Evolutionary conservation across 352 stramenopile genomes (phyloP), one percentile per base, ranked within the genome.

Genomic region (Phytopythium vexans): DNA sequence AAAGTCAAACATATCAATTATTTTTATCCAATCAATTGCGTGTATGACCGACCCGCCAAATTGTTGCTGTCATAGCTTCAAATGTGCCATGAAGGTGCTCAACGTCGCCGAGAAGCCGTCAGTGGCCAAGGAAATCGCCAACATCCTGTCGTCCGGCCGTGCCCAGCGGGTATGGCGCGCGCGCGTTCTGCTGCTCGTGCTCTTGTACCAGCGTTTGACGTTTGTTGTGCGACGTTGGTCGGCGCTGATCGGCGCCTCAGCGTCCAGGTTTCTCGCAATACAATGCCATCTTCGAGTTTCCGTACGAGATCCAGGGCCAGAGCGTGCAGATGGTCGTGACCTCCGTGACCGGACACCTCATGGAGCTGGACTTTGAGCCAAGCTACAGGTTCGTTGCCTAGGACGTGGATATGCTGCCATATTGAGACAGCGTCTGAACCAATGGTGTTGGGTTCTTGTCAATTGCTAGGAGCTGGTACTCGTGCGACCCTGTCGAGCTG

Each of bases 31-130:
- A 71, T 67, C 36, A 37, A 8, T 11, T 21, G 1, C 36, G 36
- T 16, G 6, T 8, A 37, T 45, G 15, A 60, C 49, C 21, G 10
- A 1, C 3, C 21, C 14, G 10, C 21, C 12, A n/a, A 10, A 21
- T 61, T 67, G 56, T 65, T 59, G 54, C 62, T 49, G 52, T 49
- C 54, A 44, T n/a, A 42, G 27, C 8, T 21, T 34, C 31, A 45
- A 47, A 37, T 21, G 49, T 34, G 14, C 8, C 36, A 95, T 93
- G 86, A 82, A 79, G 35, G 86, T 93, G 61, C 84, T 99, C 14
- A 99, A 99, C 70, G 97, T 99, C 45, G 97, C 98, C 39, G 98
- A 99, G 86, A 99, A 99, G 81, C 97, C 97, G 42, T 98, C 90
- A 12, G 97, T 99, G 52, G 98, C 98, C 41, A 98, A 98, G 66